These are phyloP conservation scores for Schizophyllum commune DNA, from an alignment of 1,284 basidiomycete species.

Conservation along the genomic window DNA sequence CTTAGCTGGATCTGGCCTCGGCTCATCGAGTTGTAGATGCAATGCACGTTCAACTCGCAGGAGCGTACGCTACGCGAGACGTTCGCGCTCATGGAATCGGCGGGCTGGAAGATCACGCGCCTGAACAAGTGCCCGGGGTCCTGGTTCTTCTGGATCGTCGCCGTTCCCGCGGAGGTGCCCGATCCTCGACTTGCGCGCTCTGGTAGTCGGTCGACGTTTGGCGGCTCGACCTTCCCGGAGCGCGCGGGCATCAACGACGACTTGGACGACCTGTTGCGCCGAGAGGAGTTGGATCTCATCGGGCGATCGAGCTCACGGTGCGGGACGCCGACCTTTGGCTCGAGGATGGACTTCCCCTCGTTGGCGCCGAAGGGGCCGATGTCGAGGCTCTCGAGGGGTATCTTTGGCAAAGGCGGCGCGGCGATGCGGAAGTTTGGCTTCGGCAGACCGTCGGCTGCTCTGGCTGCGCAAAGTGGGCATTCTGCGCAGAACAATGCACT, in stretches of 20 bases:
- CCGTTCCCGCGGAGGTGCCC: conserved; percentile 48
- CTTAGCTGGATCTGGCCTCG: background rate
- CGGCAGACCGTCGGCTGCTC: conserved; percentile 14
- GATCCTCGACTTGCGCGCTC: conserved; percentile 17
- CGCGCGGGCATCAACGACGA: background rate
- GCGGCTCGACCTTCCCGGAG: conserved; percentile 14
- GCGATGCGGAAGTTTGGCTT: conserved; percentile 18
- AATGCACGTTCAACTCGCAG: conserved; percentile 59
- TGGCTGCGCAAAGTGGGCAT: conserved; percentile 1
- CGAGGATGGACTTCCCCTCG: conserved; percentile 32
- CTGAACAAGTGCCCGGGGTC: conserved; percentile 53
- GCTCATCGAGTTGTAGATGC: conserved; percentile 44
- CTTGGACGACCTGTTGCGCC: background rate
- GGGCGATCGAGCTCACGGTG: conserved; percentile 37
- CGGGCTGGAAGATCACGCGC: conserved; percentile 60
- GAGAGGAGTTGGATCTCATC: conserved; percentile 5
- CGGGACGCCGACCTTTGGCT: conserved; percentile 52
- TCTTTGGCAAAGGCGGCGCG: conserved; percentile 30
- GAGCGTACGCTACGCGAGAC: conserved; percentile 66
- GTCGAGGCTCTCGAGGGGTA: background rate
- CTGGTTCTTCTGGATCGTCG: conserved; percentile 59
- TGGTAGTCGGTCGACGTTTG: conserved; percentile 20
- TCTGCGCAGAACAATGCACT: conserved; percentile 7
- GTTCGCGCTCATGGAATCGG: conserved; percentile 43
- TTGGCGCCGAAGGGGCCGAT: background rate